Evolutionary conservation across 1,284 basidiomycete genomes (phyloP).

Genomic region (Amylostereum chailletii): DNA sequence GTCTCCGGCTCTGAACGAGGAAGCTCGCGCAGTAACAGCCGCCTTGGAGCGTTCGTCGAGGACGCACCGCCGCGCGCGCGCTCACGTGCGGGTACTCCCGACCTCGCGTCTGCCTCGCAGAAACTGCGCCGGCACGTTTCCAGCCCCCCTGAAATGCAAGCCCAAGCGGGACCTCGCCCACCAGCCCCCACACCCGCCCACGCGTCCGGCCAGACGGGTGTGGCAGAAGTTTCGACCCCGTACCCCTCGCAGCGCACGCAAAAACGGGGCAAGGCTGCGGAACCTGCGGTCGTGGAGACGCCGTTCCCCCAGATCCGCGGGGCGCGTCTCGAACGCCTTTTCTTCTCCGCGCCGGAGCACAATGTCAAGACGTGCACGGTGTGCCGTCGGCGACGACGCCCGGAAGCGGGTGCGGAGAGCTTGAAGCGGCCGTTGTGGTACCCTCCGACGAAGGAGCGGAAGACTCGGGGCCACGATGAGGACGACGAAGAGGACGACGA

Average conservation of each 20-base stretch:
- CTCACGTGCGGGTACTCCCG: background rate
- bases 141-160: background rate
- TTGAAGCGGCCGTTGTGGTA: constrained; percentile 18
- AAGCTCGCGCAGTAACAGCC: background rate
- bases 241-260: constrained; percentile 3
- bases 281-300: constrained; percentile 18
- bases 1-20: constrained; percentile 4
- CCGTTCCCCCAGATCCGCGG: constrained; percentile 80
- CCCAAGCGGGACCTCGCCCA: constrained; percentile 1
- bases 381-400: constrained; percentile 41
- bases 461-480: constrained; percentile 14
- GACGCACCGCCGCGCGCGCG: constrained; percentile 1
- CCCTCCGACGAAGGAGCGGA: constrained; percentile 10
- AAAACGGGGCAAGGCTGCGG: constrained; percentile 4
- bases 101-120: background rate
- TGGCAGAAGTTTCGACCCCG: background rate
- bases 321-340: constrained; percentile 64
- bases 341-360: constrained; percentile 72
- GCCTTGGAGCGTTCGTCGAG: background rate
- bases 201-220: constrained; percentile 1
- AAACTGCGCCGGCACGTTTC: background rate
- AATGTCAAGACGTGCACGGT: constrained; percentile 58
- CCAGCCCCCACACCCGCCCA: constrained; percentile 9
- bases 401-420: constrained; percentile 12
- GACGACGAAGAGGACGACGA: constrained; percentile 2